Evolutionary conservation across 352 stramenopile species (phyloP), one percentile per base, ranked within the genome.

Genomic region (Phytophthora pistaciae): DNA sequence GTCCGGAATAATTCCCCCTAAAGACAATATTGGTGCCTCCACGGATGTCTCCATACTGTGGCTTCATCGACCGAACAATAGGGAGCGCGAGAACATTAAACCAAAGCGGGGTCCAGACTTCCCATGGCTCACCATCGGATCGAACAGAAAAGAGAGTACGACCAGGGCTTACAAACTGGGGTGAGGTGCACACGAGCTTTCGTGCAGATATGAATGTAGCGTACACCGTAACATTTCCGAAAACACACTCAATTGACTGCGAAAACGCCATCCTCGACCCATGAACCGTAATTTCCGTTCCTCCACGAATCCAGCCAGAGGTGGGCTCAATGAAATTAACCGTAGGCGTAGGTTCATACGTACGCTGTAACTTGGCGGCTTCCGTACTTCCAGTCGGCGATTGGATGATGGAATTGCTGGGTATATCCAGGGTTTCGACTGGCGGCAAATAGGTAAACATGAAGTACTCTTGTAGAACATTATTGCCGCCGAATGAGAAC

Each of bases 251-350:
- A 3, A 78, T 54, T 3, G 36, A 52, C 14, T 64, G 9, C 1
- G 57, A 74, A 55, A 69, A 80, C 0, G 11, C 7, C 38, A 86
- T 76, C 48, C 36, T 56, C 7, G 63, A 75, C 18, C 72, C 80
- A 56, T 76, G 44, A 1, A 86, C 70, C 11, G 57, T 29, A 63
- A 88, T 64, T 3, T 20, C 13, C 6, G 73, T 80, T 18, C 74
- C 74, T 9, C 80, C 76, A 18, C 70, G 68, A 57, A 65, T 75
- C 78, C 80, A 88, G 16, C 80, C 80, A 0, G 73, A 65, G 5
- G 44, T 11, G 7, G 80, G 80, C 4, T 62, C 58, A 40, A 83
- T 80, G 18, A 58, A 42, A 16, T 66, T 63, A 10, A 83, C 56
- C 11, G 16, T 56, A 21, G 80, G 68, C 14, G 60, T 57, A 5